Base-by-base conservation (phyloP, 805 yeast genomes). In the Candida ficus region DNA sequence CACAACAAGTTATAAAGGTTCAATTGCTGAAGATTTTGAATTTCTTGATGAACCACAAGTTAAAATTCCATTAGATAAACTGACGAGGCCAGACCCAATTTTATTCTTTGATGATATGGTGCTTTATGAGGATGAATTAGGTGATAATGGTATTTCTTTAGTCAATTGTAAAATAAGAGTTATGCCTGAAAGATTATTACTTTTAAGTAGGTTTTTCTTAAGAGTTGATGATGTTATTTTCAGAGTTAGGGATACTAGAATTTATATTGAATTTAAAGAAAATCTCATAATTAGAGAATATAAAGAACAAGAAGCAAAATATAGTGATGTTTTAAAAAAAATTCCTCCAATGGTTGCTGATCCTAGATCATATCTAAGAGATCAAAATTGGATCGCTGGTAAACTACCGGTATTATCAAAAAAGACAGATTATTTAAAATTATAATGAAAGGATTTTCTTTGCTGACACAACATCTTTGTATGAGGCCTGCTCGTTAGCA, bases 91-190 rank as follows among this genome's bases (percentile, higher is more conserved):
- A 7, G 96, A 88, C 53, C 95, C 95, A 2, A 93, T 93, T 33
- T 57, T 88, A 40, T 89, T 86, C 60, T 93, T 78, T 56, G 97
- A 89, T 57, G 97, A 91, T 52, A 77, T 88, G 68, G 77, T 86
- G 7, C 66, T 93, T 25, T 93, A 76, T 58, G 99, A 93, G 58
- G 99, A 93, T 56, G 99, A 93, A 59, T 68, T 93, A 41, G 98
- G 95, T 4, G 99, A 93, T 60, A 93, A 91, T 60, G 99, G 99
- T 7, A 83, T 88, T 14, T 77, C 95, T 0, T 74, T 86, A 40
- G 63, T 86, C 40, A 78, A 79, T 38, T 79, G 81, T 27, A 90
- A 90, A 60, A 75, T 93, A 17, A 67, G 99, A 46, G 96, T 89
- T 4, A 93, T 93, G 97, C 80, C 80, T 7, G 75, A 80, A 38